Conservation (phyloP, 192 early-diverging fungal species). For the Backusella psychrophila region DNA sequence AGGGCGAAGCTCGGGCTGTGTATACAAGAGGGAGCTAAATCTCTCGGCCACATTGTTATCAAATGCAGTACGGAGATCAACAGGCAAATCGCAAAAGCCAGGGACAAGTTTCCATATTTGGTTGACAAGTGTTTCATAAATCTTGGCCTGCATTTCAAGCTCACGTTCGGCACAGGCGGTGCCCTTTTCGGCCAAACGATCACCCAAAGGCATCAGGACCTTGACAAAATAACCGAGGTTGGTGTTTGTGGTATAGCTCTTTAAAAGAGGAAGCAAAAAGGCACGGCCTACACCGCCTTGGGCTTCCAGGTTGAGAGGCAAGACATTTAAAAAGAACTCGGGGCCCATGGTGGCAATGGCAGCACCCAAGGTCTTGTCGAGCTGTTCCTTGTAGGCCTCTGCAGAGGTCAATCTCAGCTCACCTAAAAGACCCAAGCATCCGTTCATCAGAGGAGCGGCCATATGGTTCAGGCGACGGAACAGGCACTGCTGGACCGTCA, state of each 20-base stretch:
- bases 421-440: slow-evolving; percentile 59
- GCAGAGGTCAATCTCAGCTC: slow-evolving; percentile 80
- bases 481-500: slow-evolving; percentile 70
- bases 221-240: slow-evolving; percentile 68
- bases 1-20: slow-evolving; percentile 73
- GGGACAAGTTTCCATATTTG: slow-evolving; percentile 90
- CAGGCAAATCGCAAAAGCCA: slow-evolving; percentile 82
- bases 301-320: slow-evolving; percentile 85
- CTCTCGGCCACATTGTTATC: slow-evolving; percentile 64
- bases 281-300: slow-evolving; percentile 71
- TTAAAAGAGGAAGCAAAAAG: slow-evolving; percentile 86
- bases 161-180: slow-evolving; percentile 53
- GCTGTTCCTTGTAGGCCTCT: slow-evolving; percentile 82
- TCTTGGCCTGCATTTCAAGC: slow-evolving; percentile 75
- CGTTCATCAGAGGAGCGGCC: slow-evolving; percentile 58
- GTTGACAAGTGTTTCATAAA: slow-evolving; percentile 83
- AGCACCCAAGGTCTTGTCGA: slow-evolving; percentile 77
- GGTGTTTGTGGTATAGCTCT: slow-evolving; percentile 70
- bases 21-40: slow-evolving; percentile 74
- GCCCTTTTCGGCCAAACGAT: slow-evolving; percentile 65
- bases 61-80: slow-evolving; percentile 65
- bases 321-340: slow-evolving; percentile 64
- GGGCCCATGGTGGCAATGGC: slow-evolving; percentile 83
- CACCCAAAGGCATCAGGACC: slow-evolving; percentile 76
- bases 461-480: slow-evolving; percentile 71